Conservation (phyloP, 2,329 filamentous ascomycete species). For the Pestalotiopsis sp. region DNA sequence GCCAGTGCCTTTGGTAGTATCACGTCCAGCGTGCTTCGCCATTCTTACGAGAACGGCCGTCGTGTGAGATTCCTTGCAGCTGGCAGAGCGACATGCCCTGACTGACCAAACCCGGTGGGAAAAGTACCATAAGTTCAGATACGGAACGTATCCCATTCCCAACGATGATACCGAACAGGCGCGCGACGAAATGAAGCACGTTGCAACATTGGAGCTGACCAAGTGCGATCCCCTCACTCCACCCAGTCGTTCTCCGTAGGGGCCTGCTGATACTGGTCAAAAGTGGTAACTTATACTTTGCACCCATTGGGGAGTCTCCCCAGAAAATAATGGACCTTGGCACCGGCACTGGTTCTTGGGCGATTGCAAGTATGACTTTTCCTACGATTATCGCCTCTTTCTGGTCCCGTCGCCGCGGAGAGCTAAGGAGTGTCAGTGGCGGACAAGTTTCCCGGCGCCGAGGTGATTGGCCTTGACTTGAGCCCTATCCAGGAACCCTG, state of each 20-base stretch:
- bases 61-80: slow-evolving; percentile 24
- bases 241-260: not conserved
- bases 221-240: not conserved
- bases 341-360: slow-evolving; percentile 44
- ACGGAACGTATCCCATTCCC: slow-evolving; percentile 35
- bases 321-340: slow-evolving; percentile 28
- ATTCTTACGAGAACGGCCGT: slow-evolving; percentile 35
- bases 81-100: not conserved
- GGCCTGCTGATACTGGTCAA: not conserved
- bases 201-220: slow-evolving; percentile 37
- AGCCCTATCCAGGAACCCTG: slow-evolving; percentile 24
- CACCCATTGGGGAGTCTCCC: slow-evolving; percentile 19
- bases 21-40: slow-evolving; percentile 33
- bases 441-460: slow-evolving; percentile 20
- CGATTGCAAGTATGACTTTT: slow-evolving; percentile 28
- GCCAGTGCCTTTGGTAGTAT: slow-evolving; percentile 25
- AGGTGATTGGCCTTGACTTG: slow-evolving; percentile 23
- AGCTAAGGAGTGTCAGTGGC: slow-evolving; percentile 12
- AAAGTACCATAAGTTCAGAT: slow-evolving; percentile 34
- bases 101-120: not conserved
- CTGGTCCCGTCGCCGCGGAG: not conserved
- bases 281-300: slow-evolving; percentile 17
- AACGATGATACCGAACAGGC: slow-evolving; percentile 40
- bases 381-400: too few relatives aligned
- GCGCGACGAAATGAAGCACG: slow-evolving; percentile 38